Evolutionary conservation across 2,329 filamentous ascomycete species (phyloP).

Genomic region (Diaporthe australafricana): DNA sequence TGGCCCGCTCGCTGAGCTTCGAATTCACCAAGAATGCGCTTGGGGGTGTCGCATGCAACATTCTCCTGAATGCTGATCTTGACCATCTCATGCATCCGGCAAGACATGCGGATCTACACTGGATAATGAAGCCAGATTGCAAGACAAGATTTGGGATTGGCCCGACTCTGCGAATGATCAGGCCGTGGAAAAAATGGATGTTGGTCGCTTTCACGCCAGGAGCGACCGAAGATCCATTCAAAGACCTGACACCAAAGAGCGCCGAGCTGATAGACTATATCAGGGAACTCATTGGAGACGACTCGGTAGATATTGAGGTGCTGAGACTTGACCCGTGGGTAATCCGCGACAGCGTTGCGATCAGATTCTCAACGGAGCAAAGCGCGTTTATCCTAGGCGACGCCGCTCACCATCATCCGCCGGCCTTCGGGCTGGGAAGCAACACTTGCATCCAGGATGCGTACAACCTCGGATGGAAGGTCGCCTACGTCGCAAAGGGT

Average conservation of each 20-base stretch:
- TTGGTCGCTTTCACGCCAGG: conserved; percentile 47
- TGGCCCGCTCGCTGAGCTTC: conserved; percentile 15
- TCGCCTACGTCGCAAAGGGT: conserved; percentile 54
- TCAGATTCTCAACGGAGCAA: conserved; percentile 55
- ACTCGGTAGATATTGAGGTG: conserved; percentile 58
- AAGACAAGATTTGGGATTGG: conserved; percentile 55
- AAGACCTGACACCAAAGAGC: conserved; percentile 21
- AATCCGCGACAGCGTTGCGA: conserved; percentile 65
- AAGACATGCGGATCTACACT: conserved; percentile 66
- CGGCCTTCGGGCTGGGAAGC: conserved; percentile 60
- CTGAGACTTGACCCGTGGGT: conserved; percentile 62
- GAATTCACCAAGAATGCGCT: not conserved
- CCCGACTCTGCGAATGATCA: conserved; percentile 63
- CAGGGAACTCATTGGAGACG: conserved; percentile 62
- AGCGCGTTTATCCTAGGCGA: conserved; percentile 61
- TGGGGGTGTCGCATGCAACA: conserved; percentile 25
- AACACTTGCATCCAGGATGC: conserved; percentile 65
- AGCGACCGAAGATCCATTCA: conserved; percentile 42
- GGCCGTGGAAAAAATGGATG: conserved; percentile 69
- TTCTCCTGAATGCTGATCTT: conserved; percentile 53
- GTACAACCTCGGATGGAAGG: conserved; percentile 61
- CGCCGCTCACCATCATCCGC: conserved; percentile 63
- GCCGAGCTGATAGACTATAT: conserved; percentile 42
- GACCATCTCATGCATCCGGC: conserved; percentile 56
- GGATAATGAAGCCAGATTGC: conserved; percentile 63